Conservation (phyloP, 139 green algal species). For the Eudorina sp. region DNA sequence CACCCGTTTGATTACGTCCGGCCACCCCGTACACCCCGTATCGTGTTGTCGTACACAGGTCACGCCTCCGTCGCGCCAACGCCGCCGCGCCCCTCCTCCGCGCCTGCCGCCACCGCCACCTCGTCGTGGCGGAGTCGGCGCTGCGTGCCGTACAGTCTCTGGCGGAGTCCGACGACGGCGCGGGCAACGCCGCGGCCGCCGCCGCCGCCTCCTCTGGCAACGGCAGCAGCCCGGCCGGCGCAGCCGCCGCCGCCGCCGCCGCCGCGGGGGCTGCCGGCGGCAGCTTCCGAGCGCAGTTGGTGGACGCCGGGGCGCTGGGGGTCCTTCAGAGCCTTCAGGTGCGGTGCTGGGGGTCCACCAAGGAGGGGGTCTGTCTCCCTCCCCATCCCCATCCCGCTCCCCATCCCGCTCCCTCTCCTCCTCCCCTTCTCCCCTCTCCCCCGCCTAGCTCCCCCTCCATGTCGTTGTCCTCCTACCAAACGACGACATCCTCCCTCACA, state of each 20-base stretch:
- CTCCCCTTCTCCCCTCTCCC: no score
- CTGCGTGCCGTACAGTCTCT: conserved; percentile 8
- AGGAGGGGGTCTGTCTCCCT: no score
- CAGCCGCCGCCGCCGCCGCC: no score
- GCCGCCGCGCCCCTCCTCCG: not conserved
- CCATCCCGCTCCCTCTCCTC: no score
- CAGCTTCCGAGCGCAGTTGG: conserved; percentile 13
- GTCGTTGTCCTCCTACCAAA: no score
- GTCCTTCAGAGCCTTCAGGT: conserved; percentile 38
- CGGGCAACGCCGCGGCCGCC: not conserved
- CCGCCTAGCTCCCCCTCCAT: no score
- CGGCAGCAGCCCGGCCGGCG: not conserved
- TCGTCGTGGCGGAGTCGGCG: not conserved
- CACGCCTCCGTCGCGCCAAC: not conserved
- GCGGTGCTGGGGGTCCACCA: no score
- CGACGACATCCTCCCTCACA: no score
- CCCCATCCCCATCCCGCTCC: no score
- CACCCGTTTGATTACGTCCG: no score
- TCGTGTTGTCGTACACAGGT: conserved; percentile 20
- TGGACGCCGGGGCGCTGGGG: conserved; percentile 37
- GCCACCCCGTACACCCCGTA: no score
- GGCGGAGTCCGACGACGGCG: not conserved
- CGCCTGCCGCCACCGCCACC: conserved; percentile 28
- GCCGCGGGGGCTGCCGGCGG: not conserved
- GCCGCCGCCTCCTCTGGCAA: not conserved